A percentile compares a stretch with the other conserved stretches of the same genome.
These are phyloP conservation scores for Euphorbia corollata DNA, from an alignment of 441 rosid genomes.

Conservation along the genomic window DNA sequence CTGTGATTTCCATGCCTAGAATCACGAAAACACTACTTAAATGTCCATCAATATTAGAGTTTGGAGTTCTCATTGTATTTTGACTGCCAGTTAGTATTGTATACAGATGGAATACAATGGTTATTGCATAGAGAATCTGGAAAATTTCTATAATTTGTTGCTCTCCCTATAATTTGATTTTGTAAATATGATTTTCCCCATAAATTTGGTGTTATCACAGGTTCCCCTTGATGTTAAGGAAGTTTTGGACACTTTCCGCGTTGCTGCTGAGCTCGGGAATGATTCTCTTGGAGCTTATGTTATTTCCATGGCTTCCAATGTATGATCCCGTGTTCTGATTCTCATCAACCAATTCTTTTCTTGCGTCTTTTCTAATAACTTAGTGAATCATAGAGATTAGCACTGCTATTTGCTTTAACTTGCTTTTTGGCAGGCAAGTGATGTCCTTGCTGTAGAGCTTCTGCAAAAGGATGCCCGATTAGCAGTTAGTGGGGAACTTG, in stretches of 20 bases:
- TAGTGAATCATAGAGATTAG: slow-evolving; percentile 8
- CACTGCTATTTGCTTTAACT: slow-evolving; percentile 16
- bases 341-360: neutral
- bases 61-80: neutral
- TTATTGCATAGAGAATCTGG: slow-evolving; percentile 7
- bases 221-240: slow-evolving; percentile 77
- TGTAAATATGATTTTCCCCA: neutral
- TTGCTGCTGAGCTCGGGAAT: slow-evolving; percentile 90
- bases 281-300: slow-evolving; percentile 98
- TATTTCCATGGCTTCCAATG: slow-evolving; percentile 96
- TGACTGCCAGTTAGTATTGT: neutral
- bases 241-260: slow-evolving; percentile 79
- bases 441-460: slow-evolving; percentile 93
- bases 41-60: too few species aligned
- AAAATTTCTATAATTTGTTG: neutral
- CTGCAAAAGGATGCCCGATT: slow-evolving; percentile 91
- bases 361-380: neutral
- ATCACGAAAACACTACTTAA: too few species aligned
- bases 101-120: neutral
- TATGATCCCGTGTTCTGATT: slow-evolving; percentile 29
- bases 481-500: slow-evolving; percentile 78
- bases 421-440: slow-evolving; percentile 67
- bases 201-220: slow-evolving; percentile 31
- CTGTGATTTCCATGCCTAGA: too few species aligned
- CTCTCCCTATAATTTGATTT: slow-evolving; percentile 14